phyloP scores from a whole-genome alignment of 768 basidiomycete species.

The Lentinula guzmanii region DNA sequence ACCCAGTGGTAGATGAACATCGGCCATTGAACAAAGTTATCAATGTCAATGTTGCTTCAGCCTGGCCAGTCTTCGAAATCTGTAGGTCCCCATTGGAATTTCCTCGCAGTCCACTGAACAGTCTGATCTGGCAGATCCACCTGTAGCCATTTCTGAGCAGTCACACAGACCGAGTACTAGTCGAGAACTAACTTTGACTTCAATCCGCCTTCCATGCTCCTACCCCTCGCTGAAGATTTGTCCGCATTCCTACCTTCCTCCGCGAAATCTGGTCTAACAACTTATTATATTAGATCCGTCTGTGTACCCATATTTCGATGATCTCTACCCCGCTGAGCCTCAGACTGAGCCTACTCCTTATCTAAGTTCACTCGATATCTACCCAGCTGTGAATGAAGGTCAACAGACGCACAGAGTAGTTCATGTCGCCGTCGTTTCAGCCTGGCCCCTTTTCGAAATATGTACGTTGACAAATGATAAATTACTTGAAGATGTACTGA shows the following conservation, averaged over 20 bases:
- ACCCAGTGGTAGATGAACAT: constrained; percentile 16
- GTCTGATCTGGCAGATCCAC: background rate
- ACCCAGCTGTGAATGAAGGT: constrained; percentile 16
- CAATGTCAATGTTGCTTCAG: background rate
- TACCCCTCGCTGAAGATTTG: background rate
- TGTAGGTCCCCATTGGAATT: background rate
- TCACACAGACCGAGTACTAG: background rate
- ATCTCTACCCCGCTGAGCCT: constrained; percentile 21
- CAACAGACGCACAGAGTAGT: background rate
- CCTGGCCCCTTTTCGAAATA: constrained; percentile 19
- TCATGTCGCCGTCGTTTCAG: background rate
- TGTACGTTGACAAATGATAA: constrained; percentile 6
- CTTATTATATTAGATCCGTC: constrained; percentile 15
- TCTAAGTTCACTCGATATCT: constrained; percentile 33
- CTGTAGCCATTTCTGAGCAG: background rate
- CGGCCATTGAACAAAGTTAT: background rate
- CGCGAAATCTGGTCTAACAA: background rate
- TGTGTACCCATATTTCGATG: constrained; percentile 24
- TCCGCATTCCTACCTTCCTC: background rate
- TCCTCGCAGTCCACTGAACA: background rate
- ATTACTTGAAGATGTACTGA: background rate
- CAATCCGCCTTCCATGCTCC: background rate
- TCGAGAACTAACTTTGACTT: background rate
- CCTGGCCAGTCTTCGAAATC: background rate
- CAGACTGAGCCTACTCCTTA: background rate